Evolutionary conservation across 257 asterid genomes (phyloP).

Genomic region (Solanum gracilifrons): DNA sequence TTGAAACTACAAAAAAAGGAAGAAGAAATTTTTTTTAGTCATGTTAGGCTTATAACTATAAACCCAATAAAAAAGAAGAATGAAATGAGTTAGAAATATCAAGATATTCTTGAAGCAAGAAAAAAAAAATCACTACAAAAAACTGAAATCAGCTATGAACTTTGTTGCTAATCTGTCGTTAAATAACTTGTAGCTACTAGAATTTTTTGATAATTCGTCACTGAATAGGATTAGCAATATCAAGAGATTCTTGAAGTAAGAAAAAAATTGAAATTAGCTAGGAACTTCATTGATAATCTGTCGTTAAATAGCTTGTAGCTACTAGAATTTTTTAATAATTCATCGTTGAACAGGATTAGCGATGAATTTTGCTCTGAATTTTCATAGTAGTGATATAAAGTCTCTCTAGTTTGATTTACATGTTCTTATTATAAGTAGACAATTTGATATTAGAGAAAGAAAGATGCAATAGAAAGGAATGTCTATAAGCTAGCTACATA

Average conservation of each 20-base stretch:
- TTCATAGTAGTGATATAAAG: neutral
- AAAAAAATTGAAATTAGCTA: neutral
- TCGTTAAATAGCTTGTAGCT: neutral
- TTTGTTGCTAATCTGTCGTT: neutral
- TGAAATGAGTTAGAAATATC: neutral
- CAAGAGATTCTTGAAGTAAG: neutral
- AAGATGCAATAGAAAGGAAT: neutral
- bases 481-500: neutral
- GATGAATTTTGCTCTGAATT: neutral
- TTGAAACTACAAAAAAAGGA: neutral
- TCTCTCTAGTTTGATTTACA: neutral
- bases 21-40: too few species aligned
- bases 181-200: neutral
- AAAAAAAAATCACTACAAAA: too few species aligned
- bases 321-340: neutral
- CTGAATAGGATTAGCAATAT: neutral
- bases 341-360: neutral
- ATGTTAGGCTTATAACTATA: neutral
- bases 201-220: neutral
- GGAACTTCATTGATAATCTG: neutral
- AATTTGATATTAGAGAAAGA: neutral
- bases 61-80: neutral
- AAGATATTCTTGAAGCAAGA: neutral
- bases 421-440: neutral
- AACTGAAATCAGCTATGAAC: neutral